Percentiles rank a stretch among this genome's conserved stretches.
These are phyloP conservation scores for Hypomyces rosellus DNA, from an alignment of 2,329 filamentous ascomycete genomes.

Conservation along the genomic window DNA sequence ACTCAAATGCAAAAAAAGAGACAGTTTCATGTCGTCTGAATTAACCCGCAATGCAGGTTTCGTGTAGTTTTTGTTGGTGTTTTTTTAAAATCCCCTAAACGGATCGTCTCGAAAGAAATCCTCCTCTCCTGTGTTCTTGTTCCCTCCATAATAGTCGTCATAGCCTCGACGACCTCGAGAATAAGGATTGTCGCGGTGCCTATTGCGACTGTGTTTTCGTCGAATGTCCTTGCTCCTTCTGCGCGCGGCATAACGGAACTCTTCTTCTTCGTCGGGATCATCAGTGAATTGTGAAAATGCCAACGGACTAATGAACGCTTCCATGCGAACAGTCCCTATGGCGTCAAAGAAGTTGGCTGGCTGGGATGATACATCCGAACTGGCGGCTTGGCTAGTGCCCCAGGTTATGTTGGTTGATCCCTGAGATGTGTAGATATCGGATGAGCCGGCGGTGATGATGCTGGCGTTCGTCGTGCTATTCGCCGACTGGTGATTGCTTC, in stretches of 20 bases:
- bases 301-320: constrained; percentile 78
- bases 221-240: constrained; percentile 51
- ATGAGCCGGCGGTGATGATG: constrained; percentile 52
- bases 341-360: constrained; percentile 72
- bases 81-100: constrained; percentile 51
- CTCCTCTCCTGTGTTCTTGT: constrained; percentile 44
- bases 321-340: constrained; percentile 90
- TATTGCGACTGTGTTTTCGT: constrained; percentile 46
- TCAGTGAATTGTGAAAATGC: constrained; percentile 43
- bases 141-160: constrained; percentile 44
- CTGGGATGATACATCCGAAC: constrained; percentile 47
- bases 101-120: constrained; percentile 55
- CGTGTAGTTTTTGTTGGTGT: not conserved
- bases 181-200: constrained; percentile 45
- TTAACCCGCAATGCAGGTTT: not conserved
- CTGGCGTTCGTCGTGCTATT: constrained; percentile 55
- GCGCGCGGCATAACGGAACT: constrained; percentile 41
- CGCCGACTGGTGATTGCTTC: constrained; percentile 40
- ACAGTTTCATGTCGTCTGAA: not conserved
- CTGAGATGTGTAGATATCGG: constrained; percentile 54
- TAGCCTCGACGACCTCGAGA: constrained; percentile 35
- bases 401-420: constrained; percentile 39
- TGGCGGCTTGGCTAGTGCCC: constrained; percentile 41
- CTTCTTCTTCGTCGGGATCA: constrained; percentile 43
- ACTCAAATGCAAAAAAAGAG: constrained; percentile 2